Evolutionary conservation across 768 basidiomycete species (phyloP), one percentile per base, ranked within the genome.

Genomic region (Leccinum pellstonianum): DNA sequence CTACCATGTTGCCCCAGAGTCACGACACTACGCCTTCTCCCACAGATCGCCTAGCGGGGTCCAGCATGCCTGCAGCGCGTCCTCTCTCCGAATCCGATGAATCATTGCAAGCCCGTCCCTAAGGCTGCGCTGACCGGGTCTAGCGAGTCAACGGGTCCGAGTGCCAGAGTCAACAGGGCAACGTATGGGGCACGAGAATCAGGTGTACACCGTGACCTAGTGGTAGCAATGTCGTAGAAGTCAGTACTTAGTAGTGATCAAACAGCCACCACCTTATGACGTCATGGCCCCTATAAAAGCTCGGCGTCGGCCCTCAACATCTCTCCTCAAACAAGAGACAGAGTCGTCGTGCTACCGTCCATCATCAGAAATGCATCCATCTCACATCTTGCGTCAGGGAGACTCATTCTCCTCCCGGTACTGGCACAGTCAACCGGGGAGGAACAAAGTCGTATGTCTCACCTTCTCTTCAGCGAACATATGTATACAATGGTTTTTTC

Each of bases 371-470:
- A 75, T 73, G 74, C 68, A 62, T 46, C 59, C 67, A 27, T 72
- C 64, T 47, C 62, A 33, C 19, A 57, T 68, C 41, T 55, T 38
- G 54, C 66, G 58, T 25, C 72, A 73, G 46, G 64, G 66, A 2
- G 58, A 72, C 21, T 59, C 70, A 23, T 73, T 73, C 43, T 63
- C 69, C 15, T 68, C 69, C 19, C 60, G 72, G 50, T 75, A 70
- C 56, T 74, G 73, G 73, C 67, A 73, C 54, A 74, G 69, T 48
- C 73, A 75, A 47, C 50, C 73, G 12, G 67, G 69, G 33, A 68
- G 72, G 55, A 74, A 67, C 58, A 75, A 73, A 66, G 61, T 75
- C 43, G 73, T 74, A 56, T 62, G 72, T 41, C 23, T 23, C 7
- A 35, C 12, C 29, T 10, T n/a, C 19, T 12, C 19, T 21, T 38